Evolutionary conservation across 2,329 filamentous ascomycete species (phyloP), one percentile per base, ranked within the genome.

Genomic region (Aspergillus uvarum): DNA sequence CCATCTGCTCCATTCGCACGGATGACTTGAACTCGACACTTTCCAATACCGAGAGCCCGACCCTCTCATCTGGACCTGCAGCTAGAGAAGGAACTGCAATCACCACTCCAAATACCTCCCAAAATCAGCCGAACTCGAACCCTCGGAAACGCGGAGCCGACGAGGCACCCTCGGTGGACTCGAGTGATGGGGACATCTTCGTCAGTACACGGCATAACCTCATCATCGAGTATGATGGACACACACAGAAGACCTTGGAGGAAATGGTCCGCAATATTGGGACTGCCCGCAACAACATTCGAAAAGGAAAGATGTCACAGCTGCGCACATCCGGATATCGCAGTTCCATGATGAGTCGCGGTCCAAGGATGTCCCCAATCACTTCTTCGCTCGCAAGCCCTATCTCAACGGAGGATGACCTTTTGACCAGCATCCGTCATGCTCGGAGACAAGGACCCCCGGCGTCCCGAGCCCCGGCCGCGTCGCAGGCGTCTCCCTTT

Each of bases 191-290:
- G 19, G 66, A 69, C 29, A 63, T 68, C n/a, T 85, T 86, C 63
- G 89, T 89, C 72, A 87, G 90, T 57, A 87, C 87, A 3, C 85
- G 89, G 65, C 88, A 83, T 59, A 89, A 91, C 82, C 88, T 94
- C 51, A 88, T 95, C 47, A 90, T 97, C n/a, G 93, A 92, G 76
- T 97, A 97, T 72, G 93, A 97, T 72, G 91, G 89, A 66, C 88
- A 91, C 63, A 88, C 96, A 3, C 92, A 97, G 72, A 86, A 86
- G 54, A 87, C 89, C 44, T 92, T 97, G 65, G 92, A 96, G 68
- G 83, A 89, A 58, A 79, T 96, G 53, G 92, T 96, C 59, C 88
- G 91, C 63, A 89, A 90, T 58, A 87, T 97, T 38, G 91, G 90
- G 5, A 85, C 86, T 1, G 90, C 89, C 53, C 83, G 93, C 59